Base-by-base conservation (phyloP, 2,329 filamentous ascomycete species). In the Lithohypha guttulata region DNA sequence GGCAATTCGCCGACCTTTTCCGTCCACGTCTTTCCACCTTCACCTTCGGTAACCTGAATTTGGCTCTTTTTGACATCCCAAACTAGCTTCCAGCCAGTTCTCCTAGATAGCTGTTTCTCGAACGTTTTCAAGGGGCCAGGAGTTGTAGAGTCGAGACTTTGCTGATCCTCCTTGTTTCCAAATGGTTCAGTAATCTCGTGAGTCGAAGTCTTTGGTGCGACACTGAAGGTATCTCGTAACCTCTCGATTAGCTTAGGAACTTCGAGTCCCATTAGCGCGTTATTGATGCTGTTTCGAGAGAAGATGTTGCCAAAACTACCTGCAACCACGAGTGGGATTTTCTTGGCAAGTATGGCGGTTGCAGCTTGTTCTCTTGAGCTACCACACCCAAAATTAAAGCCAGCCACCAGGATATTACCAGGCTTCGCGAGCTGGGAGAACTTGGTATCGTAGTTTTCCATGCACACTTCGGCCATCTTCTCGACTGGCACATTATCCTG, bases 311-410 rank as follows among this genome's bases (percentile, higher is more conserved):
- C 77, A 53, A 93, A 87, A 61, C 78, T 86, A 33, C 81, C 83
- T 0, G 81, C 71, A 0, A 93, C 77, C 1, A 93, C 83, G 2
- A 93, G 72, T 0, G 80, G 81, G 42, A 93, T 87, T 50, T 79
- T 61, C 61, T 80, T 84, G 11, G 85, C 84, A 1, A 93, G 67
- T 40, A 93, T 81, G 0, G 86, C 81, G 0, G 89, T 95, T 0
- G 87, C 87, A 4, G 85, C 85, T 59, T 94, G 84, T 59, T 95
- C 87, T 39, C 87, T 68, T 1, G 78, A 85, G 41, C 69, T 76
- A 13, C 86, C 86, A 49, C 79, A 85, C 33, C 89, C 89, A 55
- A 95, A 94, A 66, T 93, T 93, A 66, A 79, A 91, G 21, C 86
- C 86, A 0, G 79, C 64, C 0, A 95, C 86, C 1, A 95, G 72